Base-by-base conservation (phyloP, 345 rosid species). In the Eucalyptus cloeziana region DNA sequence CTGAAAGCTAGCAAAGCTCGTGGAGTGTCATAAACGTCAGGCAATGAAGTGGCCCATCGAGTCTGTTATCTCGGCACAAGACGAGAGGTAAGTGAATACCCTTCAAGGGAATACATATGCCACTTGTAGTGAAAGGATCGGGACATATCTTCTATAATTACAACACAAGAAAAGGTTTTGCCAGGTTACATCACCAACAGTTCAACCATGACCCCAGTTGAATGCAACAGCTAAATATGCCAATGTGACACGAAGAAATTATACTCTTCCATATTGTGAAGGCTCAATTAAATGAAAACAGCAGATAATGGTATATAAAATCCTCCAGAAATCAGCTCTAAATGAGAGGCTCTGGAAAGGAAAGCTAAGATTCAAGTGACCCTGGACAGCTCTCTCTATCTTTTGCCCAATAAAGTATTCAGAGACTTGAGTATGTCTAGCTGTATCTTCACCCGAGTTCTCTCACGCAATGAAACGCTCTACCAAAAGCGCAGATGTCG, bases 1-100 rank as follows among this genome's bases (percentile, higher is more conserved):
- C 67, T 80, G 93, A 97, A 92, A 83, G 96, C 97, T 87, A 98
- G 94, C 91, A 97, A 91, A 50, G 99, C 96, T 90, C 95, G 95
- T 37, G 98, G 94, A 87, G 94, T 96, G 91, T 95, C 94, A 91
- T 97, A 99, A 89, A 95, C 91, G 90, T 94, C 94, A 89, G 94
- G 90, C 90, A 88, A 89, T 76, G 96, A 93, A 89, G 93, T 90
- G 80, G 49, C 86, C 64, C 92, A 93, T 71, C 94, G 94, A 91
- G 96, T 91, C 99, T 97, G 95, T 93, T 37, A 37, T 71, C 21
- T 19, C 3, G 27, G 83, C 83, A 19, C 22, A 37, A 37, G 37
- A 21, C 83, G 4, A 71, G 24, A 37, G 45, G 83, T 37, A 37
- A 13, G 45, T 37, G 1, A 37, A 37, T 19, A 21, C 27, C 24